Percentiles rank a stretch among this genome's conserved stretches.
These are phyloP conservation scores for Leccinum incarnatum DNA, from an alignment of 768 basidiomycete species.

Conservation along the genomic window DNA sequence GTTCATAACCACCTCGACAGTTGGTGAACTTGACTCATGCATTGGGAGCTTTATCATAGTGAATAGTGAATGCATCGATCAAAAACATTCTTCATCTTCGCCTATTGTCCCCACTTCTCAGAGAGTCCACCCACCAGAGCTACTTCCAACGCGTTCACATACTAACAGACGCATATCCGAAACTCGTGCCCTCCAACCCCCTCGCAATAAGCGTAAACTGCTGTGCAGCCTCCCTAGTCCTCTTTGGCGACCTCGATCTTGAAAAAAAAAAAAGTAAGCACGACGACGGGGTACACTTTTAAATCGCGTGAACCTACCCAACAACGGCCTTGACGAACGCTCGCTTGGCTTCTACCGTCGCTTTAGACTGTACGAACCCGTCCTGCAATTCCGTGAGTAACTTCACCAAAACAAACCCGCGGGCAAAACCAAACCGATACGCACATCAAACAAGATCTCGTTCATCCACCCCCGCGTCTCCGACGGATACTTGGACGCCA, in stretches of 20 bases:
- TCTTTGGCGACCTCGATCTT: constrained; percentile 68
- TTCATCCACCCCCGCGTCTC: constrained; percentile 69
- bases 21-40: no score
- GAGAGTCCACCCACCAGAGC: not conserved
- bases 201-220: constrained; percentile 84
- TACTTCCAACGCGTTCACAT: constrained; percentile 29
- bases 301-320: constrained; percentile 45
- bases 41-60: not conserved
- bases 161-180: constrained; percentile 73
- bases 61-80: not conserved
- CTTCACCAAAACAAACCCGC: no score
- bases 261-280: not conserved
- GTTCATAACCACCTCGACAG: no score
- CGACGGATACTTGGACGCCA: constrained; percentile 56
- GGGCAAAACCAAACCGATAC: not conserved
- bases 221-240: constrained; percentile 78
- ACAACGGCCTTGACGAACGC: constrained; percentile 71
- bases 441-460: constrained; percentile 52
- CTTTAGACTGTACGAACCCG: constrained; percentile 72
- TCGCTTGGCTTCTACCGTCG: constrained; percentile 71
- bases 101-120: no score
- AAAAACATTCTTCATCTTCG: not conserved
- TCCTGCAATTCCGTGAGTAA: constrained; percentile 40
- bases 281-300: not conserved
- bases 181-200: constrained; percentile 81